A percentile compares a stretch with the other conserved stretches of the same genome.
phyloP scores from a whole-genome alignment of 768 basidiomycete genomes.

The Candolleomyces efflorescens region DNA sequence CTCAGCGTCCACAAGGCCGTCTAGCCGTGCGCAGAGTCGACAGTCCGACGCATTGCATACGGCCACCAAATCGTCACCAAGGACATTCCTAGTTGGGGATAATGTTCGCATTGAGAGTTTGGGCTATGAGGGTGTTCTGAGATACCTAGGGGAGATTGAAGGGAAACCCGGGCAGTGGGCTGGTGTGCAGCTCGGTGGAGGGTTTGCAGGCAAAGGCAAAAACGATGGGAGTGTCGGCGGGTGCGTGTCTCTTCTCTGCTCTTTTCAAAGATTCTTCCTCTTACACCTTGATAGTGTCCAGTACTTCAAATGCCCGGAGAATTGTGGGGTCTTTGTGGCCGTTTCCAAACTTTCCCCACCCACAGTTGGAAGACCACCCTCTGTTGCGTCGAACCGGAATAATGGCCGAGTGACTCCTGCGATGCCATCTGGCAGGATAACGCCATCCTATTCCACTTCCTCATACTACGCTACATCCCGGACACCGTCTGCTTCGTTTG shows the following conservation, averaged over 20 bases:
- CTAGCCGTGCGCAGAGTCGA: slow-evolving; percentile 59
- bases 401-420: slow-evolving; percentile 60
- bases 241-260: slow-evolving; percentile 45
- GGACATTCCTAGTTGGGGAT: slow-evolving; percentile 68
- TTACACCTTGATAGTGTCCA: slow-evolving; percentile 46
- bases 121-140: slow-evolving; percentile 80
- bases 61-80: slow-evolving; percentile 31
- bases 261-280: slow-evolving; percentile 7
- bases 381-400: slow-evolving; percentile 68
- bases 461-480: background rate
- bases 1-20: slow-evolving; percentile 19
- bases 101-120: slow-evolving; percentile 83
- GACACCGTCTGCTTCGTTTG: slow-evolving; percentile 21
- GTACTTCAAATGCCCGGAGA: slow-evolving; percentile 83
- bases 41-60: slow-evolving; percentile 51
- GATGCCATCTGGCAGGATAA: slow-evolving; percentile 40
- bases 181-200: slow-evolving; percentile 84
- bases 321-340: slow-evolving; percentile 90
- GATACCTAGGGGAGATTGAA: slow-evolving; percentile 81
- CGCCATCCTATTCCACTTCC: slow-evolving; percentile 36
- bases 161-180: slow-evolving; percentile 92
- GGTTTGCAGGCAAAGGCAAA: slow-evolving; percentile 89
- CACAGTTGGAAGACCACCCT: slow-evolving; percentile 71
- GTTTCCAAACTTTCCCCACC: slow-evolving; percentile 75
- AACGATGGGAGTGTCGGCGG: slow-evolving; percentile 89